phyloP scores from a whole-genome alignment of 306 rosid species.

The Trifolium dubium region DNA sequence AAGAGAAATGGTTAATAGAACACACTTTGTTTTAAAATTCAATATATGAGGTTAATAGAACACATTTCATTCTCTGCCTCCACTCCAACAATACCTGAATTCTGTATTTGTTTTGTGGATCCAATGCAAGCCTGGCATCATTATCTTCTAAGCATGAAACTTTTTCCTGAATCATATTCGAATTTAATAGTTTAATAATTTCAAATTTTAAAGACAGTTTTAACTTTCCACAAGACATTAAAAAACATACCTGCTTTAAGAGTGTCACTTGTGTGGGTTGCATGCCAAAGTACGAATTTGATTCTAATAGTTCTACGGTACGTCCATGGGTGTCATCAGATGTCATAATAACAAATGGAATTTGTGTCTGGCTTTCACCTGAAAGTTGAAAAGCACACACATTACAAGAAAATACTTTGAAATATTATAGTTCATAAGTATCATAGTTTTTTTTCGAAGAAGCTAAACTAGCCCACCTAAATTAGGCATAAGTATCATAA shows the following conservation, averaged over 20 bases:
- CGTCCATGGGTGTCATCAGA: slow-evolving; percentile 94
- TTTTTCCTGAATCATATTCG: slow-evolving; percentile 75
- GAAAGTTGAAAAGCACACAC: slow-evolving; percentile 39
- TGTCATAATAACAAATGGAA: slow-evolving; percentile 91
- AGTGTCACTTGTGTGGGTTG: slow-evolving; percentile 86
- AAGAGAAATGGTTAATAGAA: slow-evolving; percentile 44
- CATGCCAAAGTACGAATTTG: slow-evolving; percentile 94
- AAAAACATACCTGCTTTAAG: slow-evolving; percentile 78
- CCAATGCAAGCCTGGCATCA: slow-evolving; percentile 95
- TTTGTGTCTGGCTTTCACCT: slow-evolving; percentile 61
- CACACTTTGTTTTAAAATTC: slow-evolving; percentile 24
- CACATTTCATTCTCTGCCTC: slow-evolving; percentile 1
- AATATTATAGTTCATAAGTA: slow-evolving; percentile 18
- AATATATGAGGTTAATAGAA: slow-evolving; percentile 8
- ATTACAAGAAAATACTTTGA: slow-evolving; percentile 37
- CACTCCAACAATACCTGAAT: slow-evolving; percentile 74
- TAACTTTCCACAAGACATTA: slow-evolving; percentile 33
- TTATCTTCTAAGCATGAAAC: slow-evolving; percentile 95
- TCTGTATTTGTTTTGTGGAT: slow-evolving; percentile 71
- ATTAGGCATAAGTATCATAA: background rate
- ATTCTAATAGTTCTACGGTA: slow-evolving; percentile 68
- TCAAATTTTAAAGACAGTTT: slow-evolving; percentile 21
- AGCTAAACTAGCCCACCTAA: too few relatives aligned
- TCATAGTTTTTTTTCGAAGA: background rate
- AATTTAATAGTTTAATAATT: slow-evolving; percentile 15